These are phyloP conservation scores for Bisporella sp. DNA, from an alignment of 2,329 filamentous ascomycete species.

Conservation along the genomic window DNA sequence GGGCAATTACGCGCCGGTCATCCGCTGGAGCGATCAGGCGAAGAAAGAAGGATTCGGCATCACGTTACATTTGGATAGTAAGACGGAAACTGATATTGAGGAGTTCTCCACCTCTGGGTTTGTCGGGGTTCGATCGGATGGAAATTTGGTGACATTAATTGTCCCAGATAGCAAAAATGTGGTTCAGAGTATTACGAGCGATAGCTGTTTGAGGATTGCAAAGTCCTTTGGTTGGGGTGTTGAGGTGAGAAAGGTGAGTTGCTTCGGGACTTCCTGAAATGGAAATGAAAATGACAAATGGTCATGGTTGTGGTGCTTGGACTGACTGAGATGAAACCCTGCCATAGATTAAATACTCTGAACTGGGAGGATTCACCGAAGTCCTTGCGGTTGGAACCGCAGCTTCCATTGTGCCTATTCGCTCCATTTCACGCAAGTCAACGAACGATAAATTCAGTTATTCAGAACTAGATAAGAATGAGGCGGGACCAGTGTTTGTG, in stretches of 20 bases:
- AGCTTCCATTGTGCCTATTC: constrained; percentile 84
- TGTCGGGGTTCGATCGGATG: constrained; percentile 63
- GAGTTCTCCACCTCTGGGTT: constrained; percentile 96
- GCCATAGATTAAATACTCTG: constrained; percentile 54
- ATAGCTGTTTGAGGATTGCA: constrained; percentile 71
- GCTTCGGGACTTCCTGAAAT: background rate
- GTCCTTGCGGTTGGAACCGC: constrained; percentile 91
- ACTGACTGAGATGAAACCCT: constrained; percentile 1
- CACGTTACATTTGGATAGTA: constrained; percentile 86
- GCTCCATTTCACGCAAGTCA: constrained; percentile 70
- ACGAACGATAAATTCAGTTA: constrained; percentile 47
- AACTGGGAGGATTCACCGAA: constrained; percentile 58
- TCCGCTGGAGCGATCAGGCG: constrained; percentile 81
- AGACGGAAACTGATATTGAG: constrained; percentile 76
- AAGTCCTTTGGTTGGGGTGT: constrained; percentile 76
- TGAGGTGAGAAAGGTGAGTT: constrained; percentile 61
- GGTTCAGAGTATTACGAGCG: constrained; percentile 79
- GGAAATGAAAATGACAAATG: background rate
- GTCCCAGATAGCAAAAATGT: constrained; percentile 85
- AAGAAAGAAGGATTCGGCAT: constrained; percentile 79
- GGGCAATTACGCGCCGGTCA: constrained; percentile 90
- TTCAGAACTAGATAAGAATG: constrained; percentile 51
- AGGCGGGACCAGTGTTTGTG: constrained; percentile 66
- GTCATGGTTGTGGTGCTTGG: no score
- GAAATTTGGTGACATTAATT: constrained; percentile 43